Base-by-base conservation (phyloP, 2,329 filamentous ascomycete genomes). In the Pseudocercospora vitis region DNA sequence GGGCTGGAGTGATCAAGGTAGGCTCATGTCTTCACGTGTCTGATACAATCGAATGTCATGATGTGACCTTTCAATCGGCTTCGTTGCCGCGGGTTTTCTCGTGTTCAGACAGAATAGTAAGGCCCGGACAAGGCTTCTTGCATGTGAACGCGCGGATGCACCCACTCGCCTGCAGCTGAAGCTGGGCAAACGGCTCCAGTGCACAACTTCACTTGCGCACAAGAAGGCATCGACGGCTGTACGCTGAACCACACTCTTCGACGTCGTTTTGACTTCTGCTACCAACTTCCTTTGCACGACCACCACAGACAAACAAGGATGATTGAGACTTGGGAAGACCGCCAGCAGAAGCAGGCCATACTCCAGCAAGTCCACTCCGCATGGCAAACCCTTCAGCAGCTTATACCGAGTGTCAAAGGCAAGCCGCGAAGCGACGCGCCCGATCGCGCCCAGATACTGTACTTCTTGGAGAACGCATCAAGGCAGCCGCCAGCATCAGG, bases 1-100 rank as follows among this genome's bases (percentile, higher is more conserved):
- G 68, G 69, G 8, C 3, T 42, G 8, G 37, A 42, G 9, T 42
- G 35, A 39, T 12, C 4, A 23, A 11, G 14, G 23, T 39, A 3
- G 2, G 37, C 7, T 40, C n/a, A n/a, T n/a, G n/a, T n/a, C n/a
- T n/a, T n/a, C n/a, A n/a, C n/a, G n/a, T n/a, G n/a, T n/a, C n/a
- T n/a, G n/a, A n/a, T n/a, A n/a, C n/a, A n/a, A n/a, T n/a, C n/a
- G 32, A 42, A 42, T 42, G 7, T n/a, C 8, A 21, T 4, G 8
- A 7, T 5, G 19, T 42, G 19, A 42, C 12, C 24, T 4, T 21
- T 26, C 12, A 3, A 4, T n/a, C n/a, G n/a, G n/a, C n/a, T n/a
- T n/a, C n/a, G n/a, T n/a, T n/a, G n/a, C n/a, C n/a, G n/a, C n/a
- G n/a, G n/a, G n/a, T n/a, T n/a, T n/a, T n/a, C n/a, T n/a, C n/a